Base-by-base conservation (phyloP, 2,329 filamentous ascomycete species). In the Pseudopithomyces maydicus region DNA sequence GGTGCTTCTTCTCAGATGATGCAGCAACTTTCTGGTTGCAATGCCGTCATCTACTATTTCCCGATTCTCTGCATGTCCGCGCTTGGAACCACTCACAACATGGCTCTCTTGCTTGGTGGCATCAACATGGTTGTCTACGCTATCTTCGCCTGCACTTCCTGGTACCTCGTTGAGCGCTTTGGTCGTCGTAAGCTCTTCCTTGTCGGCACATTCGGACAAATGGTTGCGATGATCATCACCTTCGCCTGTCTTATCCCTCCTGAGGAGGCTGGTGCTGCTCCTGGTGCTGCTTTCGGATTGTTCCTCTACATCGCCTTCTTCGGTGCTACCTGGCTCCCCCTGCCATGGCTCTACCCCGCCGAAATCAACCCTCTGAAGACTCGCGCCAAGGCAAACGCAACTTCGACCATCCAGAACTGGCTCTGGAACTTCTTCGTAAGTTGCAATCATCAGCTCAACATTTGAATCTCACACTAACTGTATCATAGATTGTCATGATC, bases 91-190 rank as follows among this genome's bases (percentile, higher is more conserved):
- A 56, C 60, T 32, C 69, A 77, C 51, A 79, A 79, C 50, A 65
- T 81, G 57, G 76, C 79, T 1, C 67, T 82, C 10, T 70, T 81
- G n/a, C 66, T 80, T 3, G 77, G 77, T 51, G 78, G 78, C 52
- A 76, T 84, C 41, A 84, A 84, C 74, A 83, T 84, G 82, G 74
- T 83, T 35, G 77, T 84, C 22, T 85, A 85, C 67, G 70, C 81
- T 52, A 78, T 84, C 59, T 85, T 84, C 59, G 83, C 84, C 1
- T 81, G 81, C 1, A 76, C 84, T 1, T 88, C 88, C 2, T 85
- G 87, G 84, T 86, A 86, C 70, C 74, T 85, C 46, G 84, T 90
- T 43, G 87, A 90, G 74, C 83, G 84, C 3, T 82, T 89, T 3
- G 88, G 78, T 20, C 75, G 78, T 45, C 71, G 77, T 47, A 78